phyloP scores from a whole-genome alignment of 768 basidiomycete genomes.

The Tulasnella sp. region DNA sequence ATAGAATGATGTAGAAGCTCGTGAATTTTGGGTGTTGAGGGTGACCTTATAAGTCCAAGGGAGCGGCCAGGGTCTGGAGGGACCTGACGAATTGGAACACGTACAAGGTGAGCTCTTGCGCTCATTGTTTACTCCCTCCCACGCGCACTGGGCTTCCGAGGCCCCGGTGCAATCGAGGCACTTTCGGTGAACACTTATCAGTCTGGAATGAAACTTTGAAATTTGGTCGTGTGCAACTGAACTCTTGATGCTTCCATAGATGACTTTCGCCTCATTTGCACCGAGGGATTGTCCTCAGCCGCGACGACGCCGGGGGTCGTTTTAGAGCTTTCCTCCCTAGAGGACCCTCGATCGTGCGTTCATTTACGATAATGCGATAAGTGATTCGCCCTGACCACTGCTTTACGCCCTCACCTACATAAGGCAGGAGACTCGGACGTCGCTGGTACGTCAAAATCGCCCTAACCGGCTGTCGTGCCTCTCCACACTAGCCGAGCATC shows the following conservation, averaged over 20 bases:
- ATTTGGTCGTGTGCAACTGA: neutral
- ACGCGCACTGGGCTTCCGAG: neutral
- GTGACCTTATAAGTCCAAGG: neutral
- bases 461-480: neutral
- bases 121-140: neutral
- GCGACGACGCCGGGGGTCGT: neutral
- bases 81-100: neutral
- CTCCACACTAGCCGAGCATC: neutral
- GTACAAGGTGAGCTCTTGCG: neutral
- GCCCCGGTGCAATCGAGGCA: neutral
- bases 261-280: neutral
- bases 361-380: neutral
- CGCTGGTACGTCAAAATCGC: neutral
- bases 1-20: neutral
- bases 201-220: neutral
- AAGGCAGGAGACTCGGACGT: neutral
- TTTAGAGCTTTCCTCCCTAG: neutral
- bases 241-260: neutral
- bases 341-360: neutral
- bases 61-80: neutral
- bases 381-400: neutral
- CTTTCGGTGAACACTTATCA: neutral
- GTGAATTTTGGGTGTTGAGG: neutral
- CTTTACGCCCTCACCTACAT: neutral
- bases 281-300: neutral